Percentiles rank a stretch among this genome's conserved stretches.
Evolutionary conservation across 805 yeast species (phyloP).

Genomic region (baker's yeast (Saccharomyces cerevisiae)): DNA sequence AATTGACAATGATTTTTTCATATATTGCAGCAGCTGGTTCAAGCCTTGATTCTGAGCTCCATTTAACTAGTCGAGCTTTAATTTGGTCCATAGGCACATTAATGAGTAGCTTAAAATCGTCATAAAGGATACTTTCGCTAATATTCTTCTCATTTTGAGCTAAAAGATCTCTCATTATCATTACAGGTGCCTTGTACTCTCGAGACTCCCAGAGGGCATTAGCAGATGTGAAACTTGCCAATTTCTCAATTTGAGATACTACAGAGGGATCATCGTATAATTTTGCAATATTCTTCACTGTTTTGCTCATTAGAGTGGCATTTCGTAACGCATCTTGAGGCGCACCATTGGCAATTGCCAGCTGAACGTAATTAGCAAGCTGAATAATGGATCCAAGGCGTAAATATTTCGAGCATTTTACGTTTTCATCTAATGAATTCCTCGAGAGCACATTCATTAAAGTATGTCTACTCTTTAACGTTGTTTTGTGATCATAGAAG

Average conservation of each 20-base stretch:
- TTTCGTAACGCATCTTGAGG: slow-evolving; percentile 19
- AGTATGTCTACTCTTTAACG: slow-evolving; percentile 13
- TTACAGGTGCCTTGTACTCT: slow-evolving; percentile 48
- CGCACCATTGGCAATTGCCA: slow-evolving; percentile 9
- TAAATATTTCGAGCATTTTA: not conserved
- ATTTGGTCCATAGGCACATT: slow-evolving; percentile 18
- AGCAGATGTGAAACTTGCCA: slow-evolving; percentile 38
- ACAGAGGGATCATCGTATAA: not conserved
- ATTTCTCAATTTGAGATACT: slow-evolving; percentile 23
- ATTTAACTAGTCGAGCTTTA: slow-evolving; percentile 44
- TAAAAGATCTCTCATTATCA: slow-evolving; percentile 37
- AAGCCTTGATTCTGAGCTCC: slow-evolving; percentile 66
- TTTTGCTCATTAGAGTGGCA: slow-evolving; percentile 10
- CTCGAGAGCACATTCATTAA: slow-evolving; percentile 5
- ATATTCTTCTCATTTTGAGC: not conserved
- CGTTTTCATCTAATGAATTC: not conserved
- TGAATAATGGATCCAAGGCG: slow-evolving; percentile 3
- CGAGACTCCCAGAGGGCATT: slow-evolving; percentile 58
- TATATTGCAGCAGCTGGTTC: slow-evolving; percentile 55
- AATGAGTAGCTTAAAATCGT: slow-evolving; percentile 1
- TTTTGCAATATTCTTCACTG: slow-evolving; percentile 6
- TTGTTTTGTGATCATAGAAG: slow-evolving; percentile 10
- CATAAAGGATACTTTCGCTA: not conserved
- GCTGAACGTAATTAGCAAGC: slow-evolving; percentile 7
- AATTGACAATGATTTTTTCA: slow-evolving; percentile 43